Evolutionary conservation across 768 basidiomycete genomes (phyloP), one percentile per base, ranked within the genome.

Genomic region (Calocybe gangraenosa): DNA sequence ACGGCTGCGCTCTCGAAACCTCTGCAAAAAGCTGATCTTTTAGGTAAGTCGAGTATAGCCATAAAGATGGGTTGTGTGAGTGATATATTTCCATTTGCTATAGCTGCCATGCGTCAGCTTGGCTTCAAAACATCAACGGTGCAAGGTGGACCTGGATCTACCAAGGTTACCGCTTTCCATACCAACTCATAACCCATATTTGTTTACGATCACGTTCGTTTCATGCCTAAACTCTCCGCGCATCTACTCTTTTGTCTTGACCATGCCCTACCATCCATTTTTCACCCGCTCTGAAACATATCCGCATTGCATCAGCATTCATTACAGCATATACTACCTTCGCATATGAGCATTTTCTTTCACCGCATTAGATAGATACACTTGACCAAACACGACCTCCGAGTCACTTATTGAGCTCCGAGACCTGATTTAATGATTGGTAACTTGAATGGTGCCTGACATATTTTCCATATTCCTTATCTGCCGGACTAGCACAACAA

Each of bases 81-180:
- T 11, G 45, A 32, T 19, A n/a, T 37, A 21, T 49, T 43, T 32
- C 7, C 44, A n/a, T 25, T 28, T 28, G 25, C 25, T 28, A 3
- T 39, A 67, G 76, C 73, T 43, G 79, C 77, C 45, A 84, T 96
- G 79, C 84, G 85, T 32, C 83, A 88, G 58, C 75, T 96, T 46
- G 93, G 93, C 20, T 95, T 96, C 76, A 92, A 83, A 75, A 90
- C 87, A 18, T 81, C 87, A 14, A 81, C 86, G 13, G 73, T 80
- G 51, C 84, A 76, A 54, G 81, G 75, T 30, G 69, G 74, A 44
- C 65, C 73, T 38, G 66, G 69, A 33, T 60, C 74, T 39, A 68
- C 73, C 30, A 82, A 81, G 67, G 67, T 81, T 47, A 74, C 77
- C 47, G 63, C 77, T 30, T 58, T 66, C 32, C 62, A 62, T 32